Evolutionary conservation across 768 basidiomycete genomes (phyloP).

Genomic region (Collybia nuda): DNA sequence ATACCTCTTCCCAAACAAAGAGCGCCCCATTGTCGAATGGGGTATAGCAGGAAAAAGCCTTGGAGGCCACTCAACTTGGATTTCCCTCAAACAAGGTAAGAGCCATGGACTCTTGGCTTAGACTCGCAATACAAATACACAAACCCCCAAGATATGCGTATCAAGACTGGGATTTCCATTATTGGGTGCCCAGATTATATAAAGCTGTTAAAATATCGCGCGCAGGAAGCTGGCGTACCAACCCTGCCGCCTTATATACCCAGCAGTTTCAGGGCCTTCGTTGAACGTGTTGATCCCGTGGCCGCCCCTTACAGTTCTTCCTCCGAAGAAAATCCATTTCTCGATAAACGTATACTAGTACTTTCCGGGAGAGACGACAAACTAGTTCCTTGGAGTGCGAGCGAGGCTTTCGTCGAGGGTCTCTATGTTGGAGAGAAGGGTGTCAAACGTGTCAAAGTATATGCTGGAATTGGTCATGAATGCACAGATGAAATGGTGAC

Average conservation of each 20-base stretch:
- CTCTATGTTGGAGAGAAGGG: constrained; percentile 55
- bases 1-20: constrained; percentile 68
- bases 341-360: constrained; percentile 72
- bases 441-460: constrained; percentile 53
- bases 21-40: constrained; percentile 65
- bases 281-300: constrained; percentile 45
- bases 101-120: neutral
- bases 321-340: constrained; percentile 53
- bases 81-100: constrained; percentile 51
- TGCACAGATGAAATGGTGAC: constrained; percentile 61
- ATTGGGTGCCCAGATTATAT: constrained; percentile 75
- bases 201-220: constrained; percentile 57
- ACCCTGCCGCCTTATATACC: constrained; percentile 60
- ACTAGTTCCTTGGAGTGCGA: constrained; percentile 66
- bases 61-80: constrained; percentile 86
- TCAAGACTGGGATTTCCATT: constrained; percentile 47
- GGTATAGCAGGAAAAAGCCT: constrained; percentile 75
- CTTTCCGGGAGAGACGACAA: constrained; percentile 65
- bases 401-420: constrained; percentile 52
- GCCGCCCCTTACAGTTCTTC: constrained; percentile 31
- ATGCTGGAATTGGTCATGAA: constrained; percentile 59
- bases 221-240: constrained; percentile 37
- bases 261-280: constrained; percentile 42
- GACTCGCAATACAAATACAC: neutral
- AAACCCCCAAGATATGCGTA: constrained; percentile 37